Evolutionary conservation across 306 rosid genomes (phyloP).

Genomic region (Prunus mume): DNA sequence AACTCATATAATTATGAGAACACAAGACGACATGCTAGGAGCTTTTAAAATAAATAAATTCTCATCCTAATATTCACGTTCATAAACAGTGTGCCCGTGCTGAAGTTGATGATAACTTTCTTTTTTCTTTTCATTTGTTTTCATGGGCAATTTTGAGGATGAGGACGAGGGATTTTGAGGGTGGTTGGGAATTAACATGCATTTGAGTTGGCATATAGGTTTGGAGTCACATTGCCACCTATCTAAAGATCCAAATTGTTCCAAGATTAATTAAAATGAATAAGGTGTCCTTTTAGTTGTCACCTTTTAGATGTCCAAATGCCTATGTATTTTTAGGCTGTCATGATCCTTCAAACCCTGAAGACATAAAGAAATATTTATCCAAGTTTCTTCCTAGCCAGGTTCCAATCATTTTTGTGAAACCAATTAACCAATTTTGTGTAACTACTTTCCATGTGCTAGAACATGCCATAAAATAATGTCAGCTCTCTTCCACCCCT

Average conservation of each 20-base stretch:
- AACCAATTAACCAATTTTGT: background rate
- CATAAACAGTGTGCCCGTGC: background rate
- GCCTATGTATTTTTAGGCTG: background rate
- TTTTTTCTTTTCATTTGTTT: background rate
- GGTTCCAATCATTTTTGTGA: constrained; percentile 7
- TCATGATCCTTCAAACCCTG: background rate
- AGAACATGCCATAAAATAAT: constrained; percentile 15
- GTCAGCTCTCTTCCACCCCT: background rate
- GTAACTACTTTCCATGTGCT: constrained; percentile 1
- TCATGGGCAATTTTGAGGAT: background rate
- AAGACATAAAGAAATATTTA: background rate
- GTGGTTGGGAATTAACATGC: constrained; percentile 9
- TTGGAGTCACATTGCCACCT: background rate
- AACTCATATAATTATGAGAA: background rate
- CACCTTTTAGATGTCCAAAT: background rate
- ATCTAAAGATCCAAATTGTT: background rate
- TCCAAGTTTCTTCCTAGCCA: background rate
- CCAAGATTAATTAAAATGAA: background rate
- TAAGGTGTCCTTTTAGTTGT: background rate
- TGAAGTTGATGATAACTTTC: background rate
- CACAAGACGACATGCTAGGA: background rate
- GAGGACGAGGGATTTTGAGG: background rate
- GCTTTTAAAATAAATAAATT: background rate
- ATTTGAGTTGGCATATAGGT: constrained; percentile 3
- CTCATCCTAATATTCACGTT: background rate